Evolutionary conservation across 2,329 filamentous ascomycete species (phyloP), one percentile per base, ranked within the genome.

Genomic region (Colletotrichum siamense): DNA sequence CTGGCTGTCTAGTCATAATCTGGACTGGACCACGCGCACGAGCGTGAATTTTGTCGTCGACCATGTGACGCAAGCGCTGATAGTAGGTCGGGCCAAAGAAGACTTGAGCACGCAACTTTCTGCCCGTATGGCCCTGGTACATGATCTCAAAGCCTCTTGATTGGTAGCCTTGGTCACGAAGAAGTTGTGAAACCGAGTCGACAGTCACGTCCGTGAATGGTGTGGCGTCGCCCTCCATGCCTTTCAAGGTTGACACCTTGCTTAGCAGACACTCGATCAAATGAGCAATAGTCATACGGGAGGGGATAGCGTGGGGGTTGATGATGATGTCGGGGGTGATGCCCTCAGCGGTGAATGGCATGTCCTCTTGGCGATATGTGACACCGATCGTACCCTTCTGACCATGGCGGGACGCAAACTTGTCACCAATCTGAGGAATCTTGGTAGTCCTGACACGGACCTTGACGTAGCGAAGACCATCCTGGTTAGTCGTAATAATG

Each of bases 31-130:
- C 97, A 84, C 97, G 94, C 16, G 98, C 97, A 86, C 98, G 95
- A n/a, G 97, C 98, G 87, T 99, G 97, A 81, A 99, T 99, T 91
- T 99, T 99, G 90, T 99, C 97, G 85, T 99, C 97, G 80, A 99
- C 98, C 98, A 99, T 99, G 88, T 99, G 98, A 79, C 97, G 94
- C 77, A 99, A 92, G 86, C 98, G 96, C 87, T 99, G 97, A 88
- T 99, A 99, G 89, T 99, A 99, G 2, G 97, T 99, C 1, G 97
- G 97, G 10, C 97, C 97, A 74, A 99, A 92, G 92, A 99, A 99
- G 71, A 99, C 94, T 85, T 99, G 97, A 1, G 96, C 95, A 61
- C 95, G 94, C 79, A 99, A 89, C 89, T 99, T 99, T 80, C 93
- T 93, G 69, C 97, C 97, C 6, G 97, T 99, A 86, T 99, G 96